Percentiles rank a stretch among this genome's conserved stretches.
Conservation (phyloP, 1,284 basidiomycete genomes). For the Tetrapyrgos nigripes region DNA sequence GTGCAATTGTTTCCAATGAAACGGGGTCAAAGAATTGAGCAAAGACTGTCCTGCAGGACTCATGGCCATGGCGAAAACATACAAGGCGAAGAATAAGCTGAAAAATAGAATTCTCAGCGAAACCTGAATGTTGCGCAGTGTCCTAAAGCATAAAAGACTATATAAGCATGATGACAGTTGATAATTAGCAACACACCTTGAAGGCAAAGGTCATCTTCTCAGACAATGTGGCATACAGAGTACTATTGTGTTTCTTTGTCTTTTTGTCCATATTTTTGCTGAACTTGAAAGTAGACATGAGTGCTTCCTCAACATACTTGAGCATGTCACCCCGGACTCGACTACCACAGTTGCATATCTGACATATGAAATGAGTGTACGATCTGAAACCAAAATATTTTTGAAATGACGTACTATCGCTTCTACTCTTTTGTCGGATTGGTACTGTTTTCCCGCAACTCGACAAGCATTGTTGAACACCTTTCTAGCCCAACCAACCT, state of each 20-base stretch:
- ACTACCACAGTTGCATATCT: slow-evolving; percentile 1
- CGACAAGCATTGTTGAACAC: neutral
- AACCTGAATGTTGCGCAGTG: neutral
- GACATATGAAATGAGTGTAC: neutral
- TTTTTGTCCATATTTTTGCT: neutral
- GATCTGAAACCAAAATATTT: neutral
- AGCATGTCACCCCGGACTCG: slow-evolving; percentile 3
- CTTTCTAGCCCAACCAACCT: neutral
- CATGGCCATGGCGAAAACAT: neutral
- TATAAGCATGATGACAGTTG: neutral
- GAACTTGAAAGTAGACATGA: neutral
- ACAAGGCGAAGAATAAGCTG: neutral
- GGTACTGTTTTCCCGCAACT: neutral
- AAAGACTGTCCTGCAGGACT: slow-evolving; percentile 5
- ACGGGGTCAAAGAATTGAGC: slow-evolving; percentile 4
- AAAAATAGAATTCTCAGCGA: slow-evolving; percentile 7
- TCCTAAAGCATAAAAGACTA: neutral
- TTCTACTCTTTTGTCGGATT: neutral
- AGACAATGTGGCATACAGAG: neutral
- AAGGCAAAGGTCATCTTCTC: neutral
- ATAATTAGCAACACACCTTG: neutral
- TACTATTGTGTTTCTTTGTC: neutral
- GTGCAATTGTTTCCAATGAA: slow-evolving; percentile 3
- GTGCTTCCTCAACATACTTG: neutral
- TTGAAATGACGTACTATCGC: neutral